phyloP scores from a whole-genome alignment of 202 grass and related monocot genomes.

The Cymbopogon flexuosus region DNA sequence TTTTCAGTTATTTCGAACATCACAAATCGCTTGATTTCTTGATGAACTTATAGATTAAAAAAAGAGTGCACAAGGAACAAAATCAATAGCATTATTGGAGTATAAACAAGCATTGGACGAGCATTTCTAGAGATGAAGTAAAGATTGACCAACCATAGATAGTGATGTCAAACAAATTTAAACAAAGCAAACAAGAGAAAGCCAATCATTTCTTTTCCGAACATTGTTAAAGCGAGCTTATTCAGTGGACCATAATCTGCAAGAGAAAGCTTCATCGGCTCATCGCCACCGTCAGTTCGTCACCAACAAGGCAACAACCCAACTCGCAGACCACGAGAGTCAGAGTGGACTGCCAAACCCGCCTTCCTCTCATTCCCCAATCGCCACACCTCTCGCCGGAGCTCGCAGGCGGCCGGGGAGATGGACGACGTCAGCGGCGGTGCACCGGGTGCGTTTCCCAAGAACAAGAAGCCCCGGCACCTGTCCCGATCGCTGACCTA shows the following conservation, averaged over 20 bases:
- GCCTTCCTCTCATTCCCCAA: not conserved
- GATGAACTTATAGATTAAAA: not conserved
- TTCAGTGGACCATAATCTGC: not conserved
- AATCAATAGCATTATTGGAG: not conserved
- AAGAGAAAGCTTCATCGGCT: not conserved
- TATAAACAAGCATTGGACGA: not conserved
- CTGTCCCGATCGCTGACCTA: conserved; percentile 66
- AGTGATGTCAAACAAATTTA: not conserved
- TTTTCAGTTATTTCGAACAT: not conserved
- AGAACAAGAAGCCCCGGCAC: conserved; percentile 60
- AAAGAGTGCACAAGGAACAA: not conserved
- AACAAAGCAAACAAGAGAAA: not conserved
- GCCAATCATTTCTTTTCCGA: not conserved
- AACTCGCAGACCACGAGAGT: not conserved
- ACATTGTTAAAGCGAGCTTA: not conserved
- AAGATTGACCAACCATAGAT: not conserved
- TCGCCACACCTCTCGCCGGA: not conserved
- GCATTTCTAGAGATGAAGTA: not conserved
- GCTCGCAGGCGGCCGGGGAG: not conserved
- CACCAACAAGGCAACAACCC: not conserved
- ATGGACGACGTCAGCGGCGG: conserved; percentile 39
- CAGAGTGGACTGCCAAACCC: not conserved
- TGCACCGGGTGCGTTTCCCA: conserved; percentile 22
- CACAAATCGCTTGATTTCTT: not conserved
- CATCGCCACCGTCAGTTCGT: not conserved